Conservation (phyloP, 164 flowering plant species). For the Nelumbo lutea region DNA sequence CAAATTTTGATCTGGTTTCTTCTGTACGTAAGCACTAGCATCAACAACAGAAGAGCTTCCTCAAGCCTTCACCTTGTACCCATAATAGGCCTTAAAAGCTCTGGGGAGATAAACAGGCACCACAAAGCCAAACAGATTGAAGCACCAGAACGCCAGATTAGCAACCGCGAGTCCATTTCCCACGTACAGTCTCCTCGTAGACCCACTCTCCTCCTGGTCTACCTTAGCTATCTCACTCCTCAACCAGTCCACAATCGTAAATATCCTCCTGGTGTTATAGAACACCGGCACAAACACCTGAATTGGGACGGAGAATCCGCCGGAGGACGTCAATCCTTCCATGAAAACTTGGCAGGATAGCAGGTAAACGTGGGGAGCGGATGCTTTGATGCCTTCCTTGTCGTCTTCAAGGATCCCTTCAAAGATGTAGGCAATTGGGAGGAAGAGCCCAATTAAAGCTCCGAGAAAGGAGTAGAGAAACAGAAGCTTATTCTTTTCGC, state of each 20-base stretch:
- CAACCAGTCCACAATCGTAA: conserved; percentile 56
- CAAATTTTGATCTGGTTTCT: background rate
- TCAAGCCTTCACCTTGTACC: conserved; percentile 16
- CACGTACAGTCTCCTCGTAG: conserved; percentile 33
- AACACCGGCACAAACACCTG: conserved; percentile 62
- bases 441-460: conserved; percentile 50
- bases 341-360: conserved; percentile 64
- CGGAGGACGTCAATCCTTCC: conserved; percentile 46
- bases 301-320: conserved; percentile 49
- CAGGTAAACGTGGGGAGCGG: conserved; percentile 66
- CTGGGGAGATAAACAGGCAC: conserved; percentile 71
- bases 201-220: conserved; percentile 25
- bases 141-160: conserved; percentile 65
- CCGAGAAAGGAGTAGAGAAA: conserved; percentile 32
- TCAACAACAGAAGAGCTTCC: background rate
- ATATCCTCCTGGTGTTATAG: conserved; percentile 58
- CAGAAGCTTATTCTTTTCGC: conserved; percentile 28
- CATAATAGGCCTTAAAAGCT: conserved; percentile 53
- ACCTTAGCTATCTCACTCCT: conserved; percentile 43
- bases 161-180: conserved; percentile 64
- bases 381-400: conserved; percentile 52
- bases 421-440: conserved; percentile 63
- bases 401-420: conserved; percentile 62
- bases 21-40: too few relatives aligned
- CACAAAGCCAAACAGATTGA: conserved; percentile 73